Evolutionary conservation across 768 basidiomycete genomes (phyloP), one percentile per base, ranked within the genome.

Genomic region (Tulasnella sp.): DNA sequence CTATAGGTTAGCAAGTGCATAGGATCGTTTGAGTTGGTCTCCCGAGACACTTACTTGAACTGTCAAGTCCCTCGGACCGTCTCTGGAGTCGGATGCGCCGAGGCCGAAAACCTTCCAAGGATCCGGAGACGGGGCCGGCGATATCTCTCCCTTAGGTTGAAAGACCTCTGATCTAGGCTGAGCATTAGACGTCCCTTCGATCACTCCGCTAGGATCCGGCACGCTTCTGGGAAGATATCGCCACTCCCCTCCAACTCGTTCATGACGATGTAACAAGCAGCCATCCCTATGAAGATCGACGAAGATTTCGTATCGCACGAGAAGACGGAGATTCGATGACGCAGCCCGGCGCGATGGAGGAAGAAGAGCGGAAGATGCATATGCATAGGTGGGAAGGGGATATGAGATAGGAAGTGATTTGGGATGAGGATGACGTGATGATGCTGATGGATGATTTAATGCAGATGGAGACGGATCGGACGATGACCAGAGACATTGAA

Each of bases 331-430:
- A 18, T 31, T 48, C 22, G 74, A 34, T 42, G 46, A 75, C 14
- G 41, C 46, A 9, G 74, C 74, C 16, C 41, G 40, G 41, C 37
- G 37, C 28, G 76, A 20, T 8, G 76, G 76, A 1, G 76, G 76
- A 14, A 77, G 58, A 12, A 64, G 48, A 24, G 76, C n/a, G 18
- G 46, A 44, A 37, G 41, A 50, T 0, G 48, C 76, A 31, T 50
- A 50, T 54, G 76, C 76, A 14, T 77, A 77, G 22, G 76, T 50
- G 24, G 76, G 76, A 64, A 77, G n/a, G 5, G 76, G 50, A 24
- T 12, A 60, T 8, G 76, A 77, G 60, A 77, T 77, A 5, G 76
- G 50, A 69, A 69, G 64, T 9, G 64, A 69, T 20, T 69, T 69
- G 0, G 64, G 64, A 37, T 69, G 64, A 69, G 64, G 12, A 69